Conservation (phyloP, 2,329 filamentous ascomycete species). For the Aspergillus fumigatiaffinis region DNA sequence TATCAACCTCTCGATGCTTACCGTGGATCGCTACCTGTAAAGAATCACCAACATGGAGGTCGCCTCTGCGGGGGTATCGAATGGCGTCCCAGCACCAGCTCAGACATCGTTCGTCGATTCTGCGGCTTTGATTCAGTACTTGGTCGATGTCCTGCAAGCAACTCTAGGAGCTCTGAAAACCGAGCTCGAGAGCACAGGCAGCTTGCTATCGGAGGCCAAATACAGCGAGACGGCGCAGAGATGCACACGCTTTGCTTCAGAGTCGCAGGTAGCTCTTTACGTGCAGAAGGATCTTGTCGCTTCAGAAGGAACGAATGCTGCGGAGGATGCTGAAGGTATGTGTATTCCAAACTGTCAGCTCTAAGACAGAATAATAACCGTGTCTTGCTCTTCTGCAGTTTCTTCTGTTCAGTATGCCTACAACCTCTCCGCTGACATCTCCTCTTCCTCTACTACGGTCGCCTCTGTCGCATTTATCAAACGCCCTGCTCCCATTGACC, state of each 20-base stretch:
- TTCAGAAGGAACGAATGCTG: slow-evolving; percentile 46
- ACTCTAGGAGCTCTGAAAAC: slow-evolving; percentile 70
- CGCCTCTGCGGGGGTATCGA: slow-evolving; percentile 32
- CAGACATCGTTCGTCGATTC: slow-evolving; percentile 54
- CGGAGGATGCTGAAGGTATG: slow-evolving; percentile 40
- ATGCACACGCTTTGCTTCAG: slow-evolving; percentile 84
- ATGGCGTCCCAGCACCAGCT: slow-evolving; percentile 31
- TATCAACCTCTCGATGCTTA: slow-evolving; percentile 28
- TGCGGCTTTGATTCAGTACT: slow-evolving; percentile 66
- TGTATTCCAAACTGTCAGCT: slow-evolving; percentile 3
- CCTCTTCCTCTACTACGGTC: slow-evolving; percentile 68
- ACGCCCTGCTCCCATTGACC: slow-evolving; percentile 81
- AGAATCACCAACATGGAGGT: slow-evolving; percentile 34
- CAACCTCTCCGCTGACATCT: slow-evolving; percentile 75
- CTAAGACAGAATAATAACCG: neutral
- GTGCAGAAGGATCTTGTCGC: slow-evolving; percentile 72
- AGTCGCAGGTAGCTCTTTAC: slow-evolving; percentile 83
- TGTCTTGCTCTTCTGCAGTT: slow-evolving; percentile 15
- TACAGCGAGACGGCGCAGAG: slow-evolving; percentile 78
- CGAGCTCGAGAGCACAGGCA: slow-evolving; percentile 77
- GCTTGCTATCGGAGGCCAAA: slow-evolving; percentile 70
- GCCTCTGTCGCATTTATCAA: slow-evolving; percentile 88
- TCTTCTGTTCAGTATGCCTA: slow-evolving; percentile 60
- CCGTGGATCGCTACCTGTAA: slow-evolving; percentile 20
- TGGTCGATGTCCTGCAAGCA: slow-evolving; percentile 66